Evolutionary conservation across 176 grass and related monocot genomes (phyloP).

Genomic region (Lolium rigidum): DNA sequence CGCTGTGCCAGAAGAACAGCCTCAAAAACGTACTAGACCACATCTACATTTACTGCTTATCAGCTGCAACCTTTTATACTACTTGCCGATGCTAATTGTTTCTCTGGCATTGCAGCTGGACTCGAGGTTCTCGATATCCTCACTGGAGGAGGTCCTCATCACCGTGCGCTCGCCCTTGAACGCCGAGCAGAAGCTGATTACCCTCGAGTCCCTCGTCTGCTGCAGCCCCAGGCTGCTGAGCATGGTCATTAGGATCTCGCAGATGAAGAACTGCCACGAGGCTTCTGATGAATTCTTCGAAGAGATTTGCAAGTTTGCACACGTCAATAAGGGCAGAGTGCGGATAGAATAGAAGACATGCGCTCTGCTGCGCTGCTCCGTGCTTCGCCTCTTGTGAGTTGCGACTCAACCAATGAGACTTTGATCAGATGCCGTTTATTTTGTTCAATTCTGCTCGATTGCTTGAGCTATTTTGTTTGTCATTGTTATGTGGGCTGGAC

Average conservation of each 20-base stretch:
- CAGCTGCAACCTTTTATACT: background rate
- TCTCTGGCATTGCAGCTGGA: conserved; percentile 66
- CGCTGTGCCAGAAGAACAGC: conserved; percentile 96
- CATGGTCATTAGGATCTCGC: conserved; percentile 86
- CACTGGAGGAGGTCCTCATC: conserved; percentile 78
- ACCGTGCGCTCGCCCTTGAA: conserved; percentile 91
- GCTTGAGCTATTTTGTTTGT: conserved; percentile 32
- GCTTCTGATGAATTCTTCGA: conserved; percentile 89
- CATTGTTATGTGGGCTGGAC: conserved; percentile 16
- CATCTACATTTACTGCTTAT: too few relatives aligned
- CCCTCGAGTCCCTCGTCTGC: conserved; percentile 76
- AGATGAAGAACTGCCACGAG: conserved; percentile 96
- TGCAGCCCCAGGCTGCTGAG: conserved; percentile 60
- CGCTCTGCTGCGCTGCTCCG: too few relatives aligned
- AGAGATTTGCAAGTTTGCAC: conserved; percentile 85
- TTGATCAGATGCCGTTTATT: conserved; percentile 2
- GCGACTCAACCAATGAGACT: background rate
- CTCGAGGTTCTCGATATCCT: conserved; percentile 69
- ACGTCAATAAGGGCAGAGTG: conserved; percentile 61
- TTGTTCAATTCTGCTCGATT: conserved; percentile 8
- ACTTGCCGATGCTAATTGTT: conserved; percentile 6
- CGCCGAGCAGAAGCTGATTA: conserved; percentile 83
- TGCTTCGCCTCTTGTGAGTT: background rate
- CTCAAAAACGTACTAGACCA: conserved; percentile 70
- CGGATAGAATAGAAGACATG: too few relatives aligned